Evolutionary conservation across 1,284 basidiomycete genomes (phyloP).

Genomic region (Naganishia liquefaciens): DNA sequence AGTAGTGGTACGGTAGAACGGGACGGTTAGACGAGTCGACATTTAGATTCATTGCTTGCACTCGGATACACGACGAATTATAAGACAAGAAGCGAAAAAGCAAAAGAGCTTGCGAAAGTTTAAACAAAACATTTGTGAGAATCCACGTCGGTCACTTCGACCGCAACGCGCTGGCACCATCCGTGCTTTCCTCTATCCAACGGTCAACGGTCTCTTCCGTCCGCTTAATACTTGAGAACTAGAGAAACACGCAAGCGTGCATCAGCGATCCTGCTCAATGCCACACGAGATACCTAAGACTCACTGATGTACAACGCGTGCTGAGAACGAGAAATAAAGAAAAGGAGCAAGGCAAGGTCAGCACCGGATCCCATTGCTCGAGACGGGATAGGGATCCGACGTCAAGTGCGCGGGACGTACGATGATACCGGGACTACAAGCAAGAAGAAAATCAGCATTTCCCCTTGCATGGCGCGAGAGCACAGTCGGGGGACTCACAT

Average conservation of each 20-base stretch:
- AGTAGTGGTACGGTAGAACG: too few species aligned
- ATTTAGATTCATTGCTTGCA: too few species aligned
- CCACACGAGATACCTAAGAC: background rate
- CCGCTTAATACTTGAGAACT: conserved; percentile 42
- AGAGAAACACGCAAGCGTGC: background rate
- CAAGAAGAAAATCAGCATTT: conserved; percentile 5
- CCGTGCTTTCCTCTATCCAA: background rate
- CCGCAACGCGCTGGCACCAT: background rate
- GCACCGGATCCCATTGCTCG: too few species aligned
- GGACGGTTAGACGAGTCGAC: too few species aligned
- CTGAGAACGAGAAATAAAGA: conserved; percentile 1
- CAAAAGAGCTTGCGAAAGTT: too few species aligned
- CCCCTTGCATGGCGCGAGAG: background rate
- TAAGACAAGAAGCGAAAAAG: too few species aligned
- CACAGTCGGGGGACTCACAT: conserved; percentile 9
- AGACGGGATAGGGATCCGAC: too few species aligned
- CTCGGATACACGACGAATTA: too few species aligned
- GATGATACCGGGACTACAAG: conserved; percentile 30
- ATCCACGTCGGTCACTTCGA: background rate
- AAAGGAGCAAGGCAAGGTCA: background rate
- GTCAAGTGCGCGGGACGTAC: background rate
- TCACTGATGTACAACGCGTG: conserved; percentile 34
- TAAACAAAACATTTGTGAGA: too few species aligned
- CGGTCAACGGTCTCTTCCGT: background rate
- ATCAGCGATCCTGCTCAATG: background rate